These are phyloP conservation scores for Gracilariopsis chorda DNA, from an alignment of 23 red algal genomes.

Conservation along the genomic window DNA sequence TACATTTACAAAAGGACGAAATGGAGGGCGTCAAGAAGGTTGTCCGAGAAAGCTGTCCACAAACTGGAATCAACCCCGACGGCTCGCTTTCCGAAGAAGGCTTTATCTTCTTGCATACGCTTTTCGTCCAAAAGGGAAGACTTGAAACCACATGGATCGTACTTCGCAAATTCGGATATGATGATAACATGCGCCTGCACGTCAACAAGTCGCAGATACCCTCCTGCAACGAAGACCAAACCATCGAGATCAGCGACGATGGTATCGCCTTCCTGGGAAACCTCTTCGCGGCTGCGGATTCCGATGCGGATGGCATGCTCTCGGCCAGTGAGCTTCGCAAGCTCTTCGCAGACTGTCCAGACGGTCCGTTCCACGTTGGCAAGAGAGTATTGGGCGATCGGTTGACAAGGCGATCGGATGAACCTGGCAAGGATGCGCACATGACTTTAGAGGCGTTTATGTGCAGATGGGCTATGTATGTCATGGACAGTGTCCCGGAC, in stretches of 20 bases:
- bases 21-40: constrained; percentile 98
- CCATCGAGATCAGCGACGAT: constrained; percentile 74
- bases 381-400: constrained; percentile 6
- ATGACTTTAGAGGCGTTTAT: constrained; percentile 77
- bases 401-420: background rate
- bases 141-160: constrained; percentile 99
- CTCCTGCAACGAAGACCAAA: constrained; percentile 59
- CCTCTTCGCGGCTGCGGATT: constrained; percentile 69
- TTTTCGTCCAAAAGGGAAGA: constrained; percentile 94
- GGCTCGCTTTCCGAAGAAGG: constrained; percentile 78
- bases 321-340: constrained; percentile 64
- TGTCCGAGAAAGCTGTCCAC: constrained; percentile 70
- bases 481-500: constrained; percentile 60
- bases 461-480: constrained; percentile 63
- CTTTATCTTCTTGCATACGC: constrained; percentile 90
- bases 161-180: constrained; percentile 96
- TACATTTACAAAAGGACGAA: constrained; percentile 78
- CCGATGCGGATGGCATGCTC: constrained; percentile 79
- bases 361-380: constrained; percentile 29
- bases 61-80: constrained; percentile 62
- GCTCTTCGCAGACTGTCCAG: constrained; percentile 68
- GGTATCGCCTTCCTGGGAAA: constrained; percentile 58
- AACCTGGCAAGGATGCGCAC: constrained; percentile 11
- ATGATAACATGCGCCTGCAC: constrained; percentile 67
- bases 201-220: constrained; percentile 33